Conservation (phyloP, 2,329 filamentous ascomycete genomes). For the Coniochaeta sp. region DNA sequence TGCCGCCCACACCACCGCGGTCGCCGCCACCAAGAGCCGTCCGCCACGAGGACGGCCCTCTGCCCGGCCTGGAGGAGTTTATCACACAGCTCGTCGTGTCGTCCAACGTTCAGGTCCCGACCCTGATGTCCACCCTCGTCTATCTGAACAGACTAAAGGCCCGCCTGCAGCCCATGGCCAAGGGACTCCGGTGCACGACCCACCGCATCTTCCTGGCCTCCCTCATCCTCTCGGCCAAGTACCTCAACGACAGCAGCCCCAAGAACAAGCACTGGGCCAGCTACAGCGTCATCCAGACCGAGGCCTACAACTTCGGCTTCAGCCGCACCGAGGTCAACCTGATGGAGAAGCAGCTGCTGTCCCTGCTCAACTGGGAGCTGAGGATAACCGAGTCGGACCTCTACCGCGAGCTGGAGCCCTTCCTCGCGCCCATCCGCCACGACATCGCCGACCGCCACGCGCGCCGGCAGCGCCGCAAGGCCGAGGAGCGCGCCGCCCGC, state of each 20-base stretch:
- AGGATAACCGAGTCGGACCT: slow-evolving; percentile 80
- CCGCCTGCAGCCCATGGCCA: slow-evolving; percentile 85
- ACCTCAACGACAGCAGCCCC: slow-evolving; percentile 94
- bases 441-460: slow-evolving; percentile 44
- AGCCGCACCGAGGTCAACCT: slow-evolving; percentile 93
- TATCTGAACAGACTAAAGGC: slow-evolving; percentile 82
- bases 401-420: slow-evolving; percentile 77
- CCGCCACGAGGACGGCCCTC: slow-evolving; percentile 38
- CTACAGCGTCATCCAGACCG: slow-evolving; percentile 73
- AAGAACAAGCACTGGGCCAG: slow-evolving; percentile 99
- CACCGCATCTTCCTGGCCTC: slow-evolving; percentile 95
- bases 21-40: slow-evolving; percentile 38
- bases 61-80: slow-evolving; percentile 84
- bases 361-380: slow-evolving; percentile 90
- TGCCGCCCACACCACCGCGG: slow-evolving; percentile 42
- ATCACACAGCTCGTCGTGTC: slow-evolving; percentile 85
- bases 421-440: slow-evolving; percentile 76
- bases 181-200: slow-evolving; percentile 91
- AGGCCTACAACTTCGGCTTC: slow-evolving; percentile 70
- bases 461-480: slow-evolving; percentile 39
- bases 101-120: slow-evolving; percentile 95
- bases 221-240: slow-evolving; percentile 86
- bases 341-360: slow-evolving; percentile 98
- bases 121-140: slow-evolving; percentile 92
- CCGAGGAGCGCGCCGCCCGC: slow-evolving; percentile 21